A percentile compares a stretch with the other conserved stretches of the same genome.
phyloP scores from a whole-genome alignment of 768 basidiomycete genomes.

The Amanita muscaria region DNA sequence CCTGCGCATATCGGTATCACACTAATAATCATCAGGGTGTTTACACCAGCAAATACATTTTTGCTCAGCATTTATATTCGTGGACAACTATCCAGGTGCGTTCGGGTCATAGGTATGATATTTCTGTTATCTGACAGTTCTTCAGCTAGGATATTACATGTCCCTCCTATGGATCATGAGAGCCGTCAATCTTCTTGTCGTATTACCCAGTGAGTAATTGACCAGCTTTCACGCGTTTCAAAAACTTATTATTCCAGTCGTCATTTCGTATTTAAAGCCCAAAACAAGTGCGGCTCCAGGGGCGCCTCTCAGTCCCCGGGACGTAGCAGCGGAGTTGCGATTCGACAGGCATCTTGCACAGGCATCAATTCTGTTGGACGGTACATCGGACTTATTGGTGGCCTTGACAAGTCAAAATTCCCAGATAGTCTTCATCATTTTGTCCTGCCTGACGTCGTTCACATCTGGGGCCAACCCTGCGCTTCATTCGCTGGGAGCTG shows the following conservation, averaged over 20 bases:
- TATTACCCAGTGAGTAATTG: slow-evolving; percentile 53
- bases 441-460: slow-evolving; percentile 55
- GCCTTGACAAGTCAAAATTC: slow-evolving; percentile 43
- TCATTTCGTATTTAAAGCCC: slow-evolving; percentile 55
- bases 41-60: slow-evolving; percentile 70
- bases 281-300: slow-evolving; percentile 21
- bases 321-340: slow-evolving; percentile 49
- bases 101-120: no score
- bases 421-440: slow-evolving; percentile 42
- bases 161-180: slow-evolving; percentile 57
- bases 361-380: slow-evolving; percentile 58
- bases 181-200: slow-evolving; percentile 54
- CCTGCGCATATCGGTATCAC: not conserved
- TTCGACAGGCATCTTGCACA: slow-evolving; percentile 66
- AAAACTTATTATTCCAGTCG: slow-evolving; percentile 27
- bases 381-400: slow-evolving; percentile 55
- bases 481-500: slow-evolving; percentile 59
- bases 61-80: slow-evolving; percentile 61
- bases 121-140: not conserved
- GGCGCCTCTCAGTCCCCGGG: slow-evolving; percentile 21
- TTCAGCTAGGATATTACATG: slow-evolving; percentile 65
- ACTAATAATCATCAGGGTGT: slow-evolving; percentile 39
- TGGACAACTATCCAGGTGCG: slow-evolving; percentile 61
- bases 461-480: slow-evolving; percentile 65
- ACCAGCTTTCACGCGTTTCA: not conserved